Base-by-base conservation (phyloP, 2,329 filamentous ascomycete genomes). In the Ampelomyces quisqualis region DNA sequence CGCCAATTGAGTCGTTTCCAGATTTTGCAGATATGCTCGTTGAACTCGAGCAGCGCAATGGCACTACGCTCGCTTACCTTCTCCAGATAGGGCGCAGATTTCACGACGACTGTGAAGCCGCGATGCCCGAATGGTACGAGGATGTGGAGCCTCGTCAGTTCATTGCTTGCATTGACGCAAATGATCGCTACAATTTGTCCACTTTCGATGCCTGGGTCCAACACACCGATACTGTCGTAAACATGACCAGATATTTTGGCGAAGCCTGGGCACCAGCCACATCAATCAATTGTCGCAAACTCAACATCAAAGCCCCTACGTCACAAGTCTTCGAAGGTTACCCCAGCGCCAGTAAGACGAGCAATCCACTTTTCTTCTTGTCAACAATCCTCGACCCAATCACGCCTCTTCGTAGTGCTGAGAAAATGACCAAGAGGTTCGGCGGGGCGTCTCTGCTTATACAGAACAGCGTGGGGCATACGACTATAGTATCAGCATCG, bases 91-190 rank as follows among this genome's bases (percentile, higher is more conserved):
- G 43, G 9, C 3, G 1, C 23, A 15, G 22, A 21, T 9, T 14
- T 2, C 2, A 14, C 15, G 20, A 45, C 15, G 9, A 31, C n/a
- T 39, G 33, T 15, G 31, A 9, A 8, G n/a, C 11, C 13, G 21
- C 19, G 15, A n/a, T n/a, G n/a, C 23, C 15, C 14, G 20, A 18
- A 11, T 18, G 5, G 10, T 11, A n/a, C 7, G 14, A n/a, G 14
- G 39, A 48, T 10, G 3, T 34, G 27, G 47, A 53, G 37, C 39
- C 47, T 13, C 22, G 17, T 3, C 24, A 38, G 10, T 46, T 45
- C 41, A 55, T 55, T 28, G 45, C 43, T 11, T 52, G 51, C 31
- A 50, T 14, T 14, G 51, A 55, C 23, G 48, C 33, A 6, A 43
- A 47, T 19, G 35, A 31, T 5, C 43, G 51, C 27, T 37, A 13